phyloP scores from a whole-genome alignment of 805 yeast genomes.

The Saccharomycopsis olivae region DNA sequence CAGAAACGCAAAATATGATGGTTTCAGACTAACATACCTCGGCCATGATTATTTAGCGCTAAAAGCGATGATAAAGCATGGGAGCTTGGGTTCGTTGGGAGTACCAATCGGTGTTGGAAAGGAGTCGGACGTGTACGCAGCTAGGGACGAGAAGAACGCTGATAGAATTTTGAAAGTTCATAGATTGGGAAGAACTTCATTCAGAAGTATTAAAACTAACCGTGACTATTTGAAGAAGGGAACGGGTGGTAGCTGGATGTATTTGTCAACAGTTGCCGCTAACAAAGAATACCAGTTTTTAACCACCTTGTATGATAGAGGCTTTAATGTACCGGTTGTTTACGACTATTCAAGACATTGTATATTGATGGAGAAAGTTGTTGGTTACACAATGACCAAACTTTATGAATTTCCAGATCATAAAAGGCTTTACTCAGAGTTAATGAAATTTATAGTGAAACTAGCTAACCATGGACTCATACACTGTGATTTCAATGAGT shows the following conservation, averaged over 20 bases:
- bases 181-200: constrained; percentile 88
- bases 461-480: constrained; percentile 83
- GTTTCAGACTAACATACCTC: constrained; percentile 75
- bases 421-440: constrained; percentile 63
- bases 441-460: constrained; percentile 79
- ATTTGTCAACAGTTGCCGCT: constrained; percentile 80
- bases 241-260: constrained; percentile 86
- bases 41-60: constrained; percentile 93
- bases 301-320: constrained; percentile 61
- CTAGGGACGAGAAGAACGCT: constrained; percentile 54
- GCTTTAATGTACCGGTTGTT: constrained; percentile 82
- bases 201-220: constrained; percentile 84
- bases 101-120: constrained; percentile 92
- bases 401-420: constrained; percentile 61
- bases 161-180: constrained; percentile 79
- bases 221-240: constrained; percentile 76
- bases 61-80: constrained; percentile 68
- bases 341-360: constrained; percentile 85
- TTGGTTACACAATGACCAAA: constrained; percentile 86
- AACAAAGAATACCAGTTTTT: constrained; percentile 85
- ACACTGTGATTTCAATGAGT: constrained; percentile 97
- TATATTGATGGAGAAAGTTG: constrained; percentile 83
- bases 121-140: constrained; percentile 89
- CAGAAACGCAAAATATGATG: constrained; percentile 91
- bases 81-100: constrained; percentile 69